A percentile compares a stretch with the other conserved stretches of the same genome.
These are phyloP conservation scores for Endothia cerciana DNA, from an alignment of 2,329 filamentous ascomycete species.

Conservation along the genomic window DNA sequence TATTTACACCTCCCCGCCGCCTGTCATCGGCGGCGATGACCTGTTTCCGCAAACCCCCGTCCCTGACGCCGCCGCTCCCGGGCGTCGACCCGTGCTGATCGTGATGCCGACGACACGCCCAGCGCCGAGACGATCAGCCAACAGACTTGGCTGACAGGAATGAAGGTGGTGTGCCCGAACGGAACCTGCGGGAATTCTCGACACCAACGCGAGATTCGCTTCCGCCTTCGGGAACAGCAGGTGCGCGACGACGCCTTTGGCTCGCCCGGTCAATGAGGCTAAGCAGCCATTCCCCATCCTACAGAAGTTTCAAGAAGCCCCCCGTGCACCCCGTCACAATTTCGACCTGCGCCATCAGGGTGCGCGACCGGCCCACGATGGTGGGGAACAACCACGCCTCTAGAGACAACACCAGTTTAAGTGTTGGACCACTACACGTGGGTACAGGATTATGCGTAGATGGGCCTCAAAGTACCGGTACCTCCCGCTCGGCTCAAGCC, in stretches of 20 bases:
- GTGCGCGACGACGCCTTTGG: background rate
- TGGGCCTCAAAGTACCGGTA: background rate
- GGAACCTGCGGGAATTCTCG: too few relatives aligned
- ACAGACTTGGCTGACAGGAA: background rate
- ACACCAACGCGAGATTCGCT: background rate
- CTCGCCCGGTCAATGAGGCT: conserved; percentile 1
- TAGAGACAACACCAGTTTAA: background rate
- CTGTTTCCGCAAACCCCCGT: conserved; percentile 13
- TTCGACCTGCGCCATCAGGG: background rate
- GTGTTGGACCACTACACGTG: background rate
- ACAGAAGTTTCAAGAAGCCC: conserved; percentile 1
- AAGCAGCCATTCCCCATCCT: background rate
- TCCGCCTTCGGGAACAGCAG: background rate
- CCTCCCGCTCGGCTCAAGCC: background rate
- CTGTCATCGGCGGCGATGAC: conserved; percentile 15
- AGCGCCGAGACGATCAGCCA: background rate
- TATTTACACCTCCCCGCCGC: conserved; percentile 14
- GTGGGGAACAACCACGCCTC: background rate
- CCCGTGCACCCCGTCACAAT: background rate
- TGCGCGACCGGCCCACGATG: background rate
- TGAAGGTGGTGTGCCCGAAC: too few relatives aligned
- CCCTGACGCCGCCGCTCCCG: background rate
- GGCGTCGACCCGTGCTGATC: background rate
- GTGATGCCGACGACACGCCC: background rate
- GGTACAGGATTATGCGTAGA: background rate